Base-by-base conservation (phyloP, 2,329 filamentous ascomycete species). In the Neonectria punicea region DNA sequence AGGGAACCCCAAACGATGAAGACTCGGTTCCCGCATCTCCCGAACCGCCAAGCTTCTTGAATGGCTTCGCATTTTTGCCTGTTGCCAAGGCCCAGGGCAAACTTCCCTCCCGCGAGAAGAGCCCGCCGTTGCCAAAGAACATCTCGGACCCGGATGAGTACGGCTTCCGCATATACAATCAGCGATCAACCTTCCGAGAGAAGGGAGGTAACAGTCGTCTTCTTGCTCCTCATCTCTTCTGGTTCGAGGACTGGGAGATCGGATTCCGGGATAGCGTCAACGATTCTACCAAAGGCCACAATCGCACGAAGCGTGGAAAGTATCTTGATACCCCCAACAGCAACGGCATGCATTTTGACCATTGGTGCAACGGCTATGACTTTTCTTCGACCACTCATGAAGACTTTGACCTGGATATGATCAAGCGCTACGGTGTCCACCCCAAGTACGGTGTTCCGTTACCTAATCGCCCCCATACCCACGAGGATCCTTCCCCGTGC, bases 251-350 rank as follows among this genome's bases (percentile, higher is more conserved):
- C 9, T 79, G 83, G 62, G 86, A 89, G 71, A 89, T 89, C 65
- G 87, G 87, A 14, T 89, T 87, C 74, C 82, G 85, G 22, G 87
- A 89, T 70, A 87, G 85, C 4, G 83, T 83, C 65, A 89, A 89
- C 64, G 85, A 87, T 68, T 82, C 83, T 32, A 81, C 81, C 64
- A 84, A 86, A 61, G 84, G 84, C 22, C 85, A 85, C 51, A 87
- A 83, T 36, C 82, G 81, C 68, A 81, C 82, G 14, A 84, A 84
- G 65, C 81, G 86, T 54, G 86, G 86, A 70, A 85, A 83, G 73
- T 88, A 84, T 69, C 79, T 87, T 51, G 81, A 84, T 67, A 83
- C 80, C 30, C 86, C 87, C 41, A 86, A 87, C 72, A 84, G 83
- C 49, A 84, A 83, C 62, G 82, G 81, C 60, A 80, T 86, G 75